A percentile compares a stretch with the other conserved stretches of the same genome.
Evolutionary conservation across 1,284 basidiomycete genomes (phyloP).

Genomic region (Tilletia indica): DNA sequence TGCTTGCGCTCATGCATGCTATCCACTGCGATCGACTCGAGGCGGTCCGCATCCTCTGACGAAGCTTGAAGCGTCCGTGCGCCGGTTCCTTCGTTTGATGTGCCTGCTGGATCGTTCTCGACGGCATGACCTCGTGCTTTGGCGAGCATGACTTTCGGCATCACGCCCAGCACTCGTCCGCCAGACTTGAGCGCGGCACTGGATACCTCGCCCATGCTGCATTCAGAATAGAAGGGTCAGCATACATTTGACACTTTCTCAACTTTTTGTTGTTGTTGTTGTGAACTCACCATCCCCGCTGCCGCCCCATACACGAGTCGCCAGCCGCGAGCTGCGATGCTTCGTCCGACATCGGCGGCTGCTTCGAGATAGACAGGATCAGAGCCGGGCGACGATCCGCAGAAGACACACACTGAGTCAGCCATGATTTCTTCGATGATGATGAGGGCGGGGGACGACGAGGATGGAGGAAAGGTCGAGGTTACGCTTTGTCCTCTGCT

Average conservation of each 20-base stretch:
- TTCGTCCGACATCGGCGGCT: conserved; percentile 68
- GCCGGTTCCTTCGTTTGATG: conserved; percentile 39
- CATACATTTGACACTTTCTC: too few relatives aligned
- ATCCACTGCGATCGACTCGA: conserved; percentile 60
- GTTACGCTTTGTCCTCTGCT: too few relatives aligned
- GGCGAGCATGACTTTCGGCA: conserved; percentile 71
- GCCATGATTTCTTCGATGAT: background rate
- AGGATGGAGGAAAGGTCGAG: background rate
- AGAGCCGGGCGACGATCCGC: conserved; percentile 50
- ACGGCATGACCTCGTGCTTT: conserved; percentile 11
- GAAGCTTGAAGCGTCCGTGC: conserved; percentile 50
- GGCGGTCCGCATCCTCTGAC: conserved; percentile 21
- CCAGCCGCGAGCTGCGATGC: conserved; percentile 67
- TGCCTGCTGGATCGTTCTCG: conserved; percentile 22
- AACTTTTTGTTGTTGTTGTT: too few relatives aligned
- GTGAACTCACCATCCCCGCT: conserved; percentile 64
- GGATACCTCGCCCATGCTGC: conserved; percentile 76
- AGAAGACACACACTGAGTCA: conserved; percentile 52
- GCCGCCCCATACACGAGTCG: conserved; percentile 83
- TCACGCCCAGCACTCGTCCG: conserved; percentile 76
- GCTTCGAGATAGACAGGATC: conserved; percentile 42
- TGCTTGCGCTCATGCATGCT: conserved; percentile 91
- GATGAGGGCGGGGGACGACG: background rate
- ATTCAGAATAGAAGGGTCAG: background rate
- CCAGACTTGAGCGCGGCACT: conserved; percentile 67